These are phyloP conservation scores for Aspergillus ruber DNA, from an alignment of 2,329 filamentous ascomycete genomes.

Conservation along the genomic window DNA sequence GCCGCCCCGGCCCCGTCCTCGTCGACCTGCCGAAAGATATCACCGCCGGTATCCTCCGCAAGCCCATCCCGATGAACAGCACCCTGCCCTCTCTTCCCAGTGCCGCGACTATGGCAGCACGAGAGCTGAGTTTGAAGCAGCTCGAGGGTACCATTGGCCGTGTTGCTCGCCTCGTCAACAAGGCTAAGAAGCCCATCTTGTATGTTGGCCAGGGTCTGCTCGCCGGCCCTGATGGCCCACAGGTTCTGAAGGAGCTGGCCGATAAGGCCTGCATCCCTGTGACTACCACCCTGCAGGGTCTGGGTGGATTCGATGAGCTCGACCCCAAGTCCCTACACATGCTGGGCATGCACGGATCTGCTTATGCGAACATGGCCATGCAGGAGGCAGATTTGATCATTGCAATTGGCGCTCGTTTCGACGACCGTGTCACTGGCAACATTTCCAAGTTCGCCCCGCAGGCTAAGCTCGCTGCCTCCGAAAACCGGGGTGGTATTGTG, in stretches of 20 bases:
- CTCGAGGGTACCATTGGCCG: slow-evolving; percentile 67
- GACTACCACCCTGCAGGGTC: slow-evolving; percentile 88
- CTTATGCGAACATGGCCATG: slow-evolving; percentile 97
- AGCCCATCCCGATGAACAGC: slow-evolving; percentile 73
- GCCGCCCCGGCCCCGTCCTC: slow-evolving; percentile 86
- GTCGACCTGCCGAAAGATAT: slow-evolving; percentile 97
- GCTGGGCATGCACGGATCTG: slow-evolving; percentile 97
- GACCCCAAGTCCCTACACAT: slow-evolving; percentile 94
- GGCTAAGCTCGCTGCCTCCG: slow-evolving; percentile 74
- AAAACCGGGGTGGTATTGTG: slow-evolving; percentile 86
- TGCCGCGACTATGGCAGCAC: slow-evolving; percentile 74
- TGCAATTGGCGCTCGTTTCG: slow-evolving; percentile 86
- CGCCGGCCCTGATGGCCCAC: slow-evolving; percentile 68
- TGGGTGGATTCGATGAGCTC: slow-evolving; percentile 87
- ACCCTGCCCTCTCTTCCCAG: slow-evolving; percentile 73
- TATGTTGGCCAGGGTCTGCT: slow-evolving; percentile 91
- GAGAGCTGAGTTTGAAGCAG: slow-evolving; percentile 65
- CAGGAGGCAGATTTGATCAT: slow-evolving; percentile 95
- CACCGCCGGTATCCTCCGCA: slow-evolving; percentile 74
- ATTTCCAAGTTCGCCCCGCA: slow-evolving; percentile 82
- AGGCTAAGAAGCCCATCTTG: slow-evolving; percentile 87
- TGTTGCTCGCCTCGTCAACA: slow-evolving; percentile 75
- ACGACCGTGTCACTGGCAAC: slow-evolving; percentile 84
- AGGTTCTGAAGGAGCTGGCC: slow-evolving; percentile 74
- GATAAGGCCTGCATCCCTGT: slow-evolving; percentile 91